phyloP scores from a whole-genome alignment of 1,284 basidiomycete genomes.

The Trichosporon sp. region DNA sequence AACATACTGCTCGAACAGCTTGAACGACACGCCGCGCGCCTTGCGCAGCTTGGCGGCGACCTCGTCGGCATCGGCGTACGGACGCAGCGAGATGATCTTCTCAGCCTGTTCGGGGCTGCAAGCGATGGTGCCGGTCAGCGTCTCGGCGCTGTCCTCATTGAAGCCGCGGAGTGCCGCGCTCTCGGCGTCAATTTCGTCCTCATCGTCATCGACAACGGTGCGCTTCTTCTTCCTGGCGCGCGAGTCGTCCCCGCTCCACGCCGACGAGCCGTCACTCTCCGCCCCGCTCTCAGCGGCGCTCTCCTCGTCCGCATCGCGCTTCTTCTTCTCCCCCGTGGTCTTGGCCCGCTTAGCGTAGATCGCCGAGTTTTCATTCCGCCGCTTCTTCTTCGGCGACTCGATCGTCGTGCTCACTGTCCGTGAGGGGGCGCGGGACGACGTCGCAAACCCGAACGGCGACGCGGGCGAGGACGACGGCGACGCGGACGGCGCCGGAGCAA shows the following conservation, averaged over 20 bases:
- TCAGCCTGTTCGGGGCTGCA: conserved; percentile 77
- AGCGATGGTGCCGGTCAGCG: conserved; percentile 82
- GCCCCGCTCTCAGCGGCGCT: conserved; percentile 32
- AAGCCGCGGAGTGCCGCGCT: conserved; percentile 71
- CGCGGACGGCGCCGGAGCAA: conserved; percentile 1
- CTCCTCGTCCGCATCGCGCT: conserved; percentile 55
- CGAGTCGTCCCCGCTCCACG: conserved; percentile 35
- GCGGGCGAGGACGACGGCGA: not conserved
- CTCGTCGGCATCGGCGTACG: conserved; percentile 73
- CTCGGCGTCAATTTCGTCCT: conserved; percentile 47
- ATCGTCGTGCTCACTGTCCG: not conserved
- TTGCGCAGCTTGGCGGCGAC: conserved; percentile 69
- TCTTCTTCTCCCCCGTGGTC: conserved; percentile 12
- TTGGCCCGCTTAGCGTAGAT: conserved; percentile 46
- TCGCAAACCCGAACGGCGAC: not conserved
- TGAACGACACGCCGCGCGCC: conserved; percentile 85
- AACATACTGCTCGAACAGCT: conserved; percentile 84
- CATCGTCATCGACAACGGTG: conserved; percentile 29
- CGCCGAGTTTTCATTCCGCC: conserved; percentile 41
- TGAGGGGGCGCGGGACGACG: not conserved
- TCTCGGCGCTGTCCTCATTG: conserved; percentile 66
- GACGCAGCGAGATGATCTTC: conserved; percentile 71
- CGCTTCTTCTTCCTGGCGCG: conserved; percentile 24
- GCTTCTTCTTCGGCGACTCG: conserved; percentile 19
- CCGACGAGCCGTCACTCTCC: conserved; percentile 33